These are phyloP conservation scores for Trametes punicea DNA, from an alignment of 768 basidiomycete species.

Conservation along the genomic window DNA sequence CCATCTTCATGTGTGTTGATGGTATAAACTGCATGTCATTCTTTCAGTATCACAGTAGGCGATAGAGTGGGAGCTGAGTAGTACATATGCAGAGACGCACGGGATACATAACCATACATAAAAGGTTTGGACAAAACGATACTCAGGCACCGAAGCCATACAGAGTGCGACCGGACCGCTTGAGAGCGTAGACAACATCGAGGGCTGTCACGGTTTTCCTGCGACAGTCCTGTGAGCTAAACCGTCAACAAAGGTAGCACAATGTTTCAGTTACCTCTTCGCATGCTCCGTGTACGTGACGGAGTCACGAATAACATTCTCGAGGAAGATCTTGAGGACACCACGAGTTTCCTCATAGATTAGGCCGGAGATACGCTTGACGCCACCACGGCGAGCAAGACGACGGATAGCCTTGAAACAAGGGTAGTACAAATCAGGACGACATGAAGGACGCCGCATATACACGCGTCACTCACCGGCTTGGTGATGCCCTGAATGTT, in stretches of 20 bases:
- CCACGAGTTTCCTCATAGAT: conserved; percentile 68
- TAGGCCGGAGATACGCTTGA: conserved; percentile 57
- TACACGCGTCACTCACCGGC: conserved; percentile 36
- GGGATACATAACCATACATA: conserved; percentile 19
- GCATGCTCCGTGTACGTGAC: conserved; percentile 62
- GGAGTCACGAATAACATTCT: conserved; percentile 37
- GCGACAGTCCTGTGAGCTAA: neutral
- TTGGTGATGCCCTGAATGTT: conserved; percentile 80
- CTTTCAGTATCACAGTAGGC: conserved; percentile 1
- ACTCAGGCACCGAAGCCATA: conserved; percentile 52
- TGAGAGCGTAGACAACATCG: conserved; percentile 61
- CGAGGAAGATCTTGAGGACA: conserved; percentile 61
- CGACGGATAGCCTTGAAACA: conserved; percentile 37
- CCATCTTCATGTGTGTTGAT: neutral
- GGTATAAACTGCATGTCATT: conserved; percentile 4
- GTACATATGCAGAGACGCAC: conserved; percentile 15
- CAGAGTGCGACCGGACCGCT: conserved; percentile 55
- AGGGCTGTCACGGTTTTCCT: conserved; percentile 54
- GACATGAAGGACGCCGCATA: neutral
- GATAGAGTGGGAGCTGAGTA: conserved; percentile 14
- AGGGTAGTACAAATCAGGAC: neutral
- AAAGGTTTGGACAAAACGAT: neutral
- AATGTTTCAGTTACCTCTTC: conserved; percentile 36
- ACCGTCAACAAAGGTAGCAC: neutral
- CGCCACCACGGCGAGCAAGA: conserved; percentile 63